Evolutionary conservation across 768 basidiomycete genomes (phyloP).

Genomic region (Ramaria rubella): DNA sequence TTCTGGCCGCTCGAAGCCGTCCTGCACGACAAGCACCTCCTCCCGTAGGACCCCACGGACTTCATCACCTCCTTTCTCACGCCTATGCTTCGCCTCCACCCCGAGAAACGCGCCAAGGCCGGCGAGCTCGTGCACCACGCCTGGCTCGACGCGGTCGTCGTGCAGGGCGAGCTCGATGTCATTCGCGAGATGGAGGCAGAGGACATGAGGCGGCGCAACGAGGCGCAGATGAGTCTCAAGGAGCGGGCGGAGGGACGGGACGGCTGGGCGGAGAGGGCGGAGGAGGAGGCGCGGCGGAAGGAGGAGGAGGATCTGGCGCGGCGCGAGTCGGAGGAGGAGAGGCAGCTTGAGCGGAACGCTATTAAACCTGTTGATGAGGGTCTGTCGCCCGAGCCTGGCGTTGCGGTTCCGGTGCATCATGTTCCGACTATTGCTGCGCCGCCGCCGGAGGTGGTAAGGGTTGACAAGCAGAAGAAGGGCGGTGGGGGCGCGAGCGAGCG

Average conservation of each 20-base stretch:
- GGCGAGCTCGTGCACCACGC: constrained; percentile 77
- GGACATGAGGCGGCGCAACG: constrained; percentile 23
- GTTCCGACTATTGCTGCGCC: background rate
- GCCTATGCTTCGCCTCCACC: constrained; percentile 86
- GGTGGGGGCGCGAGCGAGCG: background rate
- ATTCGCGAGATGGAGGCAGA: constrained; percentile 57
- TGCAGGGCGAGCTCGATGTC: constrained; percentile 88
- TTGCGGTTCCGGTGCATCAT: background rate
- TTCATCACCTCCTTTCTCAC: constrained; percentile 71
- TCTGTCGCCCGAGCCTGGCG: constrained; percentile 15
- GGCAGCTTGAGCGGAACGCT: constrained; percentile 37
- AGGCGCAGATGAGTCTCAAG: constrained; percentile 55
- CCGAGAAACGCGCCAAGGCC: constrained; percentile 85
- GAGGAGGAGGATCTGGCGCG: constrained; percentile 57
- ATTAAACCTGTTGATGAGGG: constrained; percentile 74
- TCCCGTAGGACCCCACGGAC: constrained; percentile 77
- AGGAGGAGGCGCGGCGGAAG: constrained; percentile 86
- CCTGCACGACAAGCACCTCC: constrained; percentile 92
- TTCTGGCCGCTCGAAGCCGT: constrained; percentile 84
- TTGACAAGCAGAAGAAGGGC: constrained; percentile 6
- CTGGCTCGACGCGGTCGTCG: constrained; percentile 81
- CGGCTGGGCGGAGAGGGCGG: constrained; percentile 75
- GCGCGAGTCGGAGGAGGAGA: constrained; percentile 30
- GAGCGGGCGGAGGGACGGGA: constrained; percentile 79
- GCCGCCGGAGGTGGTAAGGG: constrained; percentile 1